Percentiles rank a stretch among this genome's conserved stretches.
These are phyloP conservation scores for Hanseniaspora clermontiae DNA, from an alignment of 805 yeast genomes.

Conservation along the genomic window DNA sequence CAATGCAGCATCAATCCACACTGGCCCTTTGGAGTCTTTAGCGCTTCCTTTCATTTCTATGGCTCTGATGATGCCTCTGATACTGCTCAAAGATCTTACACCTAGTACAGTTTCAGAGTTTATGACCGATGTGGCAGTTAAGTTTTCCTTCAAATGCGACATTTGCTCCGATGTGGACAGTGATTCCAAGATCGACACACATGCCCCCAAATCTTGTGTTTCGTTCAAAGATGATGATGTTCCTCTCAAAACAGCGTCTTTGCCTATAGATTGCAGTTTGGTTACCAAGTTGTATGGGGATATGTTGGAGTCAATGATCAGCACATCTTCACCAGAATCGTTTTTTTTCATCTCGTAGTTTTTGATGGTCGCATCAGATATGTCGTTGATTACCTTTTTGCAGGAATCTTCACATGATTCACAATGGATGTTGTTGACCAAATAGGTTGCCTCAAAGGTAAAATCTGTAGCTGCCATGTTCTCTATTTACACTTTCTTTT, in stretches of 20 bases:
- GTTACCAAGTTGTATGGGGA: constrained; percentile 33
- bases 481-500: too few relatives aligned
- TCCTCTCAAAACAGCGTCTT: constrained; percentile 86
- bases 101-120: constrained; percentile 7
- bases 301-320: constrained; percentile 9
- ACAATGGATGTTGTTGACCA: constrained; percentile 74
- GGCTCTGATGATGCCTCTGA: constrained; percentile 11
- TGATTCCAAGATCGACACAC: constrained; percentile 8
- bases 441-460: constrained; percentile 49
- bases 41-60: constrained; percentile 36
- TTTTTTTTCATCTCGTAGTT: constrained; percentile 34
- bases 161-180: neutral
- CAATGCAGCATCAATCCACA: constrained; percentile 24
- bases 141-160: constrained; percentile 15
- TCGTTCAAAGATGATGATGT: constrained; percentile 26
- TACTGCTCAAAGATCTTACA: constrained; percentile 1
- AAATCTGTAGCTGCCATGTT: constrained; percentile 15
- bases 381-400: constrained; percentile 34
- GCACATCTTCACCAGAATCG: constrained; percentile 40
- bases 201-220: constrained; percentile 34
- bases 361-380: constrained; percentile 31
- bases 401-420: constrained; percentile 56
- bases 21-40: constrained; percentile 39
- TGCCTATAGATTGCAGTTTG: constrained; percentile 53
- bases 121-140: neutral